Evolutionary conservation across 208 protist species (phyloP), one percentile per base, ranked within the genome.

Genomic region (Crithidia brevicula): DNA sequence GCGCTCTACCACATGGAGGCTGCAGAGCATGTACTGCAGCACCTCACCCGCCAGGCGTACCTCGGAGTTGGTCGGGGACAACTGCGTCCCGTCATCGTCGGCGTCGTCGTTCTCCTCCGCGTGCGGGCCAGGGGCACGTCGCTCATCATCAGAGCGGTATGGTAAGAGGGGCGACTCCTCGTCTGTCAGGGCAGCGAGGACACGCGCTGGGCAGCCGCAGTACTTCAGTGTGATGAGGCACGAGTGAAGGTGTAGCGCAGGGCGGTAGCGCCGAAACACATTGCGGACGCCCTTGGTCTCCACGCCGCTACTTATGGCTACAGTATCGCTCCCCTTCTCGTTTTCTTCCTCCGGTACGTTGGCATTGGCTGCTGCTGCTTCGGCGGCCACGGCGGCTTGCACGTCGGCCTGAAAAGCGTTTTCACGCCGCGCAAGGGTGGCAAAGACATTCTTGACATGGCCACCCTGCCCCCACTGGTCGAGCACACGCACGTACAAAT

Each of bases 361-460:
- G n/a, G n/a, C n/a, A n/a, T n/a, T n/a, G n/a, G 52, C n/a, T 30
- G 10, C n/a, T 47, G 42, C 10, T 34, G 25, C 56, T 34, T 73
- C 18, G 13, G 31, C 36, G 43, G 36, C 53, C 28, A 76, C 52
- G 5, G 57, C 57, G 3, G 33, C 38, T 8, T 56, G 67, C 58
- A 81, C 56, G 20, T 42, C 42, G 20, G 66, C 46, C 23, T 77
- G 72, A 16, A 20, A 34, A 9, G 36, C 31, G 10, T 40, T 40
- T 38, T 89, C 85, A 10, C 72, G 66, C 30, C 66, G 46, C 18
- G 76, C 75, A 1, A 83, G 54, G 4, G 53, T 23, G 6, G 45
- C 51, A 31, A 91, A 84, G 11, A 90, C 79, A 22, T 77, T 67
- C n/a, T 66, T 71, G 49, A 93, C 25, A 25, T 86, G 67, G 23